Percentiles rank a stretch among this genome's conserved stretches.
These are phyloP conservation scores for Chalciporus sphaerocephalus DNA, from an alignment of 768 basidiomycete genomes.

Conservation along the genomic window DNA sequence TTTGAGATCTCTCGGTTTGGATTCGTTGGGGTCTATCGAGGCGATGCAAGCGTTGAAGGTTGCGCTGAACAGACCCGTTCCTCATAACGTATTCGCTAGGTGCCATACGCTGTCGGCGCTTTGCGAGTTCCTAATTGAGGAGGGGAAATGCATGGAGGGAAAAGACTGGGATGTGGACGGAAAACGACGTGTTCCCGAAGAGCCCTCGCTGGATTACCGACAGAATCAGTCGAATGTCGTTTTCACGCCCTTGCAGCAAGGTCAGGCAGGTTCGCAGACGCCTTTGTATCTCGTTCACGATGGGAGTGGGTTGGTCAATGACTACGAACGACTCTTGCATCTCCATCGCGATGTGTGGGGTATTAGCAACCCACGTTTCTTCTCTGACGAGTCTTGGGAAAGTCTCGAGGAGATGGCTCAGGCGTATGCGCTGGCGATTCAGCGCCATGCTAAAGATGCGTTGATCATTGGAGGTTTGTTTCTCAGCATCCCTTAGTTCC, in stretches of 20 bases:
- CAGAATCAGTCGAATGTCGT: conserved; percentile 24
- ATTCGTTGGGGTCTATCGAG: conserved; percentile 65
- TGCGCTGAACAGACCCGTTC: conserved; percentile 40
- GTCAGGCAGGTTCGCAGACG: conserved; percentile 11
- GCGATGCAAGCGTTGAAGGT: conserved; percentile 44
- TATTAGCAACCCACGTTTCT: conserved; percentile 53
- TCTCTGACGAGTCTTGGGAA: conserved; percentile 42
- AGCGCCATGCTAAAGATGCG: conserved; percentile 32
- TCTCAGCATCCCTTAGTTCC: background rate
- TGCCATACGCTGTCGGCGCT: conserved; percentile 36
- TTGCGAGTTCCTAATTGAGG: conserved; percentile 10
- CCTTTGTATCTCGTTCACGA: conserved; percentile 71
- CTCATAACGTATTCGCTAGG: conserved; percentile 40
- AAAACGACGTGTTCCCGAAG: background rate
- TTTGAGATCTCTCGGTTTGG: conserved; percentile 52
- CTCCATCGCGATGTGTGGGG: conserved; percentile 57
- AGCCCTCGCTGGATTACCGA: background rate
- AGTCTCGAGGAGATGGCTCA: conserved; percentile 49
- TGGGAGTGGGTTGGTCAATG: conserved; percentile 58
- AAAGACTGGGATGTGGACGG: too few species aligned
- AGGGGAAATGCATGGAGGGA: too few species aligned
- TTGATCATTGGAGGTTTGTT: conserved; percentile 58
- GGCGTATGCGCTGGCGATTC: conserved; percentile 43
- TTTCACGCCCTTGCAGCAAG: conserved; percentile 38
- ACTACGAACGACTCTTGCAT: conserved; percentile 44